Conservation (phyloP, 2,329 filamentous ascomycete genomes). For the Bertia moriformis region DNA sequence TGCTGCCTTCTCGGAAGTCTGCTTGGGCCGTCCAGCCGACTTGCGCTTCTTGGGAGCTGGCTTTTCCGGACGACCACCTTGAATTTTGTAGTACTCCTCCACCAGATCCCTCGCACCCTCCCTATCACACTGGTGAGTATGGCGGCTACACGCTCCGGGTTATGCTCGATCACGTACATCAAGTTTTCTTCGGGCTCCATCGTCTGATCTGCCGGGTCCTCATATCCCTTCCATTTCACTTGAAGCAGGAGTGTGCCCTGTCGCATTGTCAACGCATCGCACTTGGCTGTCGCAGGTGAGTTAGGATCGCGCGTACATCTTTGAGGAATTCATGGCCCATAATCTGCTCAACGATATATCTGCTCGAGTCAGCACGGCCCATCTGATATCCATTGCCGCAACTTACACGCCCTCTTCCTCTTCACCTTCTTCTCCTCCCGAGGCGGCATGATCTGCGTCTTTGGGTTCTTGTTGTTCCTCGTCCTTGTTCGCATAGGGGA, state of each 20-base stretch:
- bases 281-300: background rate
- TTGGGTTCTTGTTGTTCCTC: background rate
- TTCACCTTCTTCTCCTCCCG: conserved; percentile 10
- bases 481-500: conserved; percentile 13
- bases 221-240: conserved; percentile 31
- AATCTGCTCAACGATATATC: conserved; percentile 23
- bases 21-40: conserved; percentile 5
- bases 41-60: conserved; percentile 5
- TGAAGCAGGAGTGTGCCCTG: conserved; percentile 19
- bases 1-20: conserved; percentile 7
- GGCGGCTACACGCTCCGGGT: no score
- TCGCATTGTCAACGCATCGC: conserved; percentile 1
- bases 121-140: no score
- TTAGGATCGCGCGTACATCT: conserved; percentile 10
- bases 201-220: conserved; percentile 23
- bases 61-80: conserved; percentile 21
- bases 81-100: conserved; percentile 20
- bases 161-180: conserved; percentile 18
- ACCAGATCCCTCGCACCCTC: conserved; percentile 19
- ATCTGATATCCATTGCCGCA: conserved; percentile 3
- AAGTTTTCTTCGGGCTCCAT: conserved; percentile 27
- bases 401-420: conserved; percentile 19
- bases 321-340: conserved; percentile 17
- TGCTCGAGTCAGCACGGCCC: conserved; percentile 9
- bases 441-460: background rate